Percentiles rank a stretch among this genome's conserved stretches.
Conservation (phyloP, 345 rosid species). For the Stellera chamaejasme region DNA sequence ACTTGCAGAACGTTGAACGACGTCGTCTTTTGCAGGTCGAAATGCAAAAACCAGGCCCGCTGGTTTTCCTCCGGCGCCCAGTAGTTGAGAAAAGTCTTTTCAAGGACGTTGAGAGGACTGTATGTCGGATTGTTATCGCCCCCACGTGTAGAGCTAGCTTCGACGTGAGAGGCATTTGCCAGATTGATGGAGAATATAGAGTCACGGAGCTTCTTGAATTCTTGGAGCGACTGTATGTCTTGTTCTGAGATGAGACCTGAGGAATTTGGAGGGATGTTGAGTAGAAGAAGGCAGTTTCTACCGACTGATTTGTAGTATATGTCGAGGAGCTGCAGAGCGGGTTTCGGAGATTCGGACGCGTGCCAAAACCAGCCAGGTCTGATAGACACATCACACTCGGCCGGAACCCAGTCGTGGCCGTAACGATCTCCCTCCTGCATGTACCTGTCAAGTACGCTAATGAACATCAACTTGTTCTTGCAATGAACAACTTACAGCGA, state of each 20-base stretch:
- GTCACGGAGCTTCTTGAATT: conserved; percentile 40
- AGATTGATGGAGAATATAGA: conserved; percentile 61
- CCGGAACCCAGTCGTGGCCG: conserved; percentile 83
- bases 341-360: conserved; percentile 66
- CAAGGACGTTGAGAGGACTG: conserved; percentile 39
- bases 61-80: conserved; percentile 79
- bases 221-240: conserved; percentile 59
- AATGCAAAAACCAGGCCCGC: conserved; percentile 37
- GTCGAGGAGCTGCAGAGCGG: conserved; percentile 56
- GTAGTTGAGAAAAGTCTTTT: conserved; percentile 51
- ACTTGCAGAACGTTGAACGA: conserved; percentile 67
- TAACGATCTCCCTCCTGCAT: conserved; percentile 47
- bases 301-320: conserved; percentile 77
- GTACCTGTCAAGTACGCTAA: conserved; percentile 33
- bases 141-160: conserved; percentile 55
- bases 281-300: conserved; percentile 63
- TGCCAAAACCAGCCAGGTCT: conserved; percentile 98
- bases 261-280: conserved; percentile 83
- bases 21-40: conserved; percentile 38
- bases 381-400: conserved; percentile 90
- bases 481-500: too few species aligned
- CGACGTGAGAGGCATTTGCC: conserved; percentile 33
- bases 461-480: too few species aligned
- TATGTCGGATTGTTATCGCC: conserved; percentile 20
- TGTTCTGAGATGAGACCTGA: conserved; percentile 73